phyloP scores from a whole-genome alignment of 495 filamentous ascomycete species.

The Entonaema liquescens region DNA sequence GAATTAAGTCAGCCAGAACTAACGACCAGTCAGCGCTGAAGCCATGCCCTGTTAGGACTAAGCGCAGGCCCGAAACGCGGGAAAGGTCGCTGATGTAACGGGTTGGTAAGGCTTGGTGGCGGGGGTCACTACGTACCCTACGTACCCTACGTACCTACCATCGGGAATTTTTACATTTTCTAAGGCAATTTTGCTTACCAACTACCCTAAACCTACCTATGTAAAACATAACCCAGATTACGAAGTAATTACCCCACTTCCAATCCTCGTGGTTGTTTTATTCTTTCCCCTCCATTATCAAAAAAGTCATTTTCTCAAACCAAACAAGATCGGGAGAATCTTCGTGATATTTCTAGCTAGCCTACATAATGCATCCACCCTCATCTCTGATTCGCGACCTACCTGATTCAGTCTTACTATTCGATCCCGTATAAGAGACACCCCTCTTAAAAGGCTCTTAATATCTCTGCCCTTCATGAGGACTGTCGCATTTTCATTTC shows the following conservation, averaged over 20 bases:
- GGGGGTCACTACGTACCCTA: slow-evolving; percentile 5
- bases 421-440: slow-evolving; percentile 30
- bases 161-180: slow-evolving; percentile 24
- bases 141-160: neutral
- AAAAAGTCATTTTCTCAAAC: neutral
- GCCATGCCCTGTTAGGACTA: slow-evolving; percentile 21
- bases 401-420: slow-evolving; percentile 32
- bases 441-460: slow-evolving; percentile 8
- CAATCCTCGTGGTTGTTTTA: neutral
- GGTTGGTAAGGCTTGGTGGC: slow-evolving; percentile 35
- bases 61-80: slow-evolving; percentile 26
- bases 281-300: slow-evolving; percentile 11
- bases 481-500: slow-evolving; percentile 43
- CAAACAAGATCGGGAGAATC: slow-evolving; percentile 20
- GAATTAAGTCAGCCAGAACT: slow-evolving; percentile 39
- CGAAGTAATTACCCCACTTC: neutral
- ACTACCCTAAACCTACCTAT: neutral
- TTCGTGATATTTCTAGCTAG: slow-evolving; percentile 38
- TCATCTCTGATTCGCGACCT: slow-evolving; percentile 33
- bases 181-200: slow-evolving; percentile 24
- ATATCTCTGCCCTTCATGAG: slow-evolving; percentile 43
- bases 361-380: slow-evolving; percentile 39
- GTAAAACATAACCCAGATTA: neutral
- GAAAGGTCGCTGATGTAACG: slow-evolving; percentile 34
- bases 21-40: slow-evolving; percentile 24